Base-by-base conservation (phyloP, 352 stramenopile genomes). In the Pythium phragmitis region DNA sequence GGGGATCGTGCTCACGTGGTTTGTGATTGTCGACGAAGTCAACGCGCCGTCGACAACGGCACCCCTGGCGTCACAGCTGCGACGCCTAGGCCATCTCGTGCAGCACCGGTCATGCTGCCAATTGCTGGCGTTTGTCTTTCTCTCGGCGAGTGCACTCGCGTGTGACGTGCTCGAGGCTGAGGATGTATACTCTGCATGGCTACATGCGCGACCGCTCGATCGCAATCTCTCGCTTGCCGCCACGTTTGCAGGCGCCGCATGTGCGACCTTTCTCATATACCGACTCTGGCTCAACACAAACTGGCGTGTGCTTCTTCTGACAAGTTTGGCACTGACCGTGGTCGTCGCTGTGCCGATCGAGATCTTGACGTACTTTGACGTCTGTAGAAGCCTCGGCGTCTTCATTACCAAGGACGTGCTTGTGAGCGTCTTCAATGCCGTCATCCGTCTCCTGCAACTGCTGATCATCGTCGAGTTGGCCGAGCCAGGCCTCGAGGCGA, bases 381-480 rank as follows among this genome's bases (percentile, higher is more conserved):
- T 53, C 14, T 54, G 19, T 12, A 43, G 65, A 34, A 59, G 63
- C 47, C 53, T 63, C 13, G 39, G 16, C 14, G 37, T 72, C 36
- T 64, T 55, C 39, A 17, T 67, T 7, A 41, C 37, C 37, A 63
- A 57, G 45, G 33, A 57, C 14, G 36, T 60, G 13, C 17, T 66
- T 17, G 33, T 57, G 0, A 45, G 23, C 33, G 50, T 68, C 52
- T 42, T 37, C 45, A 46, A 59, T 19, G 41, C 36, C 1, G 26
- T 68, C 2, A 39, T 62, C 33, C 58, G 28, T 17, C 16, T 68
- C 21, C 7, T 66, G 19, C 58, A 43, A 4, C 34, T 60, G 37
- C 19, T 72, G 12, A 33, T 65, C 30, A 55, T 62, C 58, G 41
- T 72, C 47, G 65, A 72, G 30, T 14, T 72, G 16, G 47, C 55